Evolutionary conservation across 2,329 filamentous ascomycete species (phyloP).

Genomic region (Penicillium sp.): DNA sequence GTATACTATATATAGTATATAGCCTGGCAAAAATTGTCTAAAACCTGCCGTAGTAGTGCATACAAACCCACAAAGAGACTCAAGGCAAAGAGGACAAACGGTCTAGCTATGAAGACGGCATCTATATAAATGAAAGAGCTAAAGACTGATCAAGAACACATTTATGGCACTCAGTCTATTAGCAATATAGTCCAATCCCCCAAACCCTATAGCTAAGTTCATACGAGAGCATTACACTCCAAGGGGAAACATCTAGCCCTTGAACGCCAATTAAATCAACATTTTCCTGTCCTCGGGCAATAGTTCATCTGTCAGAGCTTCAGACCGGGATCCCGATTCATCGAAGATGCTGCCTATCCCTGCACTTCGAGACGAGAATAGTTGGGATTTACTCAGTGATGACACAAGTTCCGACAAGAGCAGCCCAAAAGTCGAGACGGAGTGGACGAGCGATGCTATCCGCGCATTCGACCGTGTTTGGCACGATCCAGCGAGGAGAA

Average conservation of each 20-base stretch:
- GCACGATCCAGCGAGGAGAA: neutral
- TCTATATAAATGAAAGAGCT: neutral
- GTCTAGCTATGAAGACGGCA: neutral
- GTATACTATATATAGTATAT: too few species aligned
- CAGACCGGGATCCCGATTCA: neutral
- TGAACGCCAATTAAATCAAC: too few species aligned
- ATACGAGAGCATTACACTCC: neutral
- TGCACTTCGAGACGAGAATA: neutral
- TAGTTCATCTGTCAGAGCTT: neutral
- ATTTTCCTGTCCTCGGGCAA: neutral
- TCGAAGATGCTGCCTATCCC: neutral
- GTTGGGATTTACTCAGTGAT: neutral
- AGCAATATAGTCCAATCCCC: neutral
- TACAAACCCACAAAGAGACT: neutral
- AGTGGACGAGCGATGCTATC: neutral
- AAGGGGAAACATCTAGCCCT: neutral
- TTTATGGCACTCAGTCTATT: neutral
- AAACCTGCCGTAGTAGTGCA: neutral
- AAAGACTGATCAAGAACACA: neutral
- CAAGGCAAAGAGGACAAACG: neutral
- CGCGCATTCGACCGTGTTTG: neutral
- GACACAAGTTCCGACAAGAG: neutral
- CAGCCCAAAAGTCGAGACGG: neutral
- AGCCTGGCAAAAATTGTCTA: too few species aligned
- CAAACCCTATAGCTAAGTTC: neutral